These are phyloP conservation scores for Chalciporus chontae DNA, from an alignment of 768 basidiomycete genomes.

Conservation along the genomic window DNA sequence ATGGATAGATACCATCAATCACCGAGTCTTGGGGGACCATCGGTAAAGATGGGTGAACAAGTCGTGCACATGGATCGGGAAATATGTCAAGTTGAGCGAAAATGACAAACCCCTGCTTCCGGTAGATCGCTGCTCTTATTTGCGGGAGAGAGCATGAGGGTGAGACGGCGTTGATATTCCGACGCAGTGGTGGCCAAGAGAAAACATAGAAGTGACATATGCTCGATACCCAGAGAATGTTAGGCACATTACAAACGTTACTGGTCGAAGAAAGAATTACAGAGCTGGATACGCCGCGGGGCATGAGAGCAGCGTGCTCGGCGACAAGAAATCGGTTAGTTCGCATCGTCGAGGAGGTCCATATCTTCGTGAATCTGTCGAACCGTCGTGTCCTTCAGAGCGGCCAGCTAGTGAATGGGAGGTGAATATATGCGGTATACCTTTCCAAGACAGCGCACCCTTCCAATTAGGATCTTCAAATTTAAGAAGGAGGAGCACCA, in stretches of 20 bases:
- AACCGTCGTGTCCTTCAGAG: slow-evolving; percentile 64
- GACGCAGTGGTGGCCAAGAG: slow-evolving; percentile 50
- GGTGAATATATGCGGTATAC: slow-evolving; percentile 9
- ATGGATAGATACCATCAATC: slow-evolving; percentile 59
- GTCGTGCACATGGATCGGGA: slow-evolving; percentile 69
- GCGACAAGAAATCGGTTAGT: slow-evolving; percentile 5
- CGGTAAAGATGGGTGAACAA: slow-evolving; percentile 40
- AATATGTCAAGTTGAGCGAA: slow-evolving; percentile 43
- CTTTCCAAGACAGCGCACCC: slow-evolving; percentile 39
- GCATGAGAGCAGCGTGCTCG: neutral
- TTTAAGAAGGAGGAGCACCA: neutral
- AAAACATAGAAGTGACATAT: slow-evolving; percentile 5
- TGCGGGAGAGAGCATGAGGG: slow-evolving; percentile 93
- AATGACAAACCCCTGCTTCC: slow-evolving; percentile 19
- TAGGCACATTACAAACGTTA: slow-evolving; percentile 26
- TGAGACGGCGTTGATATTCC: slow-evolving; percentile 46
- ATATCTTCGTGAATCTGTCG: slow-evolving; percentile 72
- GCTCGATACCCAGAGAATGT: slow-evolving; percentile 13
- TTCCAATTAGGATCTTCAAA: slow-evolving; percentile 71
- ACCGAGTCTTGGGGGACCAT: slow-evolving; percentile 26
- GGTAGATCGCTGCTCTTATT: slow-evolving; percentile 39
- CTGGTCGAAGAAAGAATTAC: slow-evolving; percentile 21
- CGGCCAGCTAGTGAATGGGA: slow-evolving; percentile 54
- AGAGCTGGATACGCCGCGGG: neutral
- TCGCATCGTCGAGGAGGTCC: slow-evolving; percentile 55